Evolutionary conservation across 495 filamentous ascomycete species (phyloP).

Genomic region (Clavariopsis aquatica): DNA sequence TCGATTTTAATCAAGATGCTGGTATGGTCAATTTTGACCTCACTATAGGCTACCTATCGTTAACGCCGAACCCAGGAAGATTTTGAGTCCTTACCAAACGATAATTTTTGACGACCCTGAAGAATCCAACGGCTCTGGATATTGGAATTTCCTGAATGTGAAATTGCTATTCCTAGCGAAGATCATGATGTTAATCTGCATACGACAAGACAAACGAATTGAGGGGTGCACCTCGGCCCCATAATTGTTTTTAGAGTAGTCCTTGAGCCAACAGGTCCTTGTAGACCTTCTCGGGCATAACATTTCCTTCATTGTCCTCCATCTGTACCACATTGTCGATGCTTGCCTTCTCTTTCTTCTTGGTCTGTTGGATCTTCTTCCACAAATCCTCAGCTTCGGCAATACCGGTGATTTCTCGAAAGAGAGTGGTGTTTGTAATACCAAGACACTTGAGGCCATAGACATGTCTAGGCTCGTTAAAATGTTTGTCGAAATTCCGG

Average conservation of each 20-base stretch:
- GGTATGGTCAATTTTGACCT: too few species aligned
- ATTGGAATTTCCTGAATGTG: background rate
- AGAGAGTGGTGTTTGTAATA: conserved; percentile 88
- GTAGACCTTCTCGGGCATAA: conserved; percentile 98
- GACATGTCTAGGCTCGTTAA: conserved; percentile 88
- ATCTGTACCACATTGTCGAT: conserved; percentile 90
- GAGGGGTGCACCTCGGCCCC: too few species aligned
- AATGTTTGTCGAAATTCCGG: conserved; percentile 96
- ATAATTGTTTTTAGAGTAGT: conserved; percentile 52
- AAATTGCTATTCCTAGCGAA: background rate
- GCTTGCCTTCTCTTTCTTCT: conserved; percentile 71
- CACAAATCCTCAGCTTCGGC: conserved; percentile 83
- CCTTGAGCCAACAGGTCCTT: conserved; percentile 78
- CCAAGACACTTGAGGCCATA: conserved; percentile 91
- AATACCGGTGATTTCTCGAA: conserved; percentile 90
- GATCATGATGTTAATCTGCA: background rate
- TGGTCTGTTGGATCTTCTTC: conserved; percentile 89
- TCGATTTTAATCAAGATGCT: too few species aligned
- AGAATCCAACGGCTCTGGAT: background rate
- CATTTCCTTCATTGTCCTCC: conserved; percentile 96
- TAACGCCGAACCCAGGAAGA: background rate
- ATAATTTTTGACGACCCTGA: background rate
- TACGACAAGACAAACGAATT: too few species aligned
- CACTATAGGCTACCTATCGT: background rate
- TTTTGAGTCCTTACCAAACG: background rate